Base-by-base conservation (phyloP, 345 rosid species). In the Euclidium syriacum region DNA sequence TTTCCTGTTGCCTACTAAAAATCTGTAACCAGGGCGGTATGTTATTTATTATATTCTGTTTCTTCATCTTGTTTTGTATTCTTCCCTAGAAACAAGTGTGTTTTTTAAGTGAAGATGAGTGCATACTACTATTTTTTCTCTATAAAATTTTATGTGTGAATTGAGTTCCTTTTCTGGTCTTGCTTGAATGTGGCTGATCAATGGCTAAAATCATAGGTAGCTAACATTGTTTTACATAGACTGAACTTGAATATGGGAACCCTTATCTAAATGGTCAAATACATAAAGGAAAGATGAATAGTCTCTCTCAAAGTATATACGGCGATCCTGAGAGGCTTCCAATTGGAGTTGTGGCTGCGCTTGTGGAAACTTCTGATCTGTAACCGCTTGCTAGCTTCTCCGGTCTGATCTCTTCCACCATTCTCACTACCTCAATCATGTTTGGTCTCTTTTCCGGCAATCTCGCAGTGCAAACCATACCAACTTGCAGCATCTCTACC, bases 401-500 rank as follows among this genome's bases (percentile, higher is more conserved):
- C 11, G 79, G 79, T 44, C 77, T 77, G 50, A 95, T 78, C 18
- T 75, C 88, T 73, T 87, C 95, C 54, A 90, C 77, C 85, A 77
- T 80, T 64, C 67, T 81, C 34, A 77, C 84, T 14, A 84, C 83
- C 15, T 90, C 84, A n/a, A 52, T 12, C 85, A 86, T 87, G 68
- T 82, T 80, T 7, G 95, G 96, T 63, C 96, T 78, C 75, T 80
- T 80, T 55, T 87, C 97, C 0, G 94, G 94, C 59, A 82, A 70
- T 64, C 86, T 86, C 15, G 63, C 78, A 0, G 86, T 88, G 76
- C 97, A 90, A 17, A 80, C 81, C 92, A 87, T 84, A 11, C 86
- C 96, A 22, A 90, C 80, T 69, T 94, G 97, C 52, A 95, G 65
- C 97, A 95, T 86, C 80, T 83, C 96, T 26, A 95, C 99, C 96